A percentile compares a stretch with the other conserved stretches of the same genome.
Evolutionary conservation across 2,329 filamentous ascomycete species (phyloP).

Genomic region (Venturia effusa): DNA sequence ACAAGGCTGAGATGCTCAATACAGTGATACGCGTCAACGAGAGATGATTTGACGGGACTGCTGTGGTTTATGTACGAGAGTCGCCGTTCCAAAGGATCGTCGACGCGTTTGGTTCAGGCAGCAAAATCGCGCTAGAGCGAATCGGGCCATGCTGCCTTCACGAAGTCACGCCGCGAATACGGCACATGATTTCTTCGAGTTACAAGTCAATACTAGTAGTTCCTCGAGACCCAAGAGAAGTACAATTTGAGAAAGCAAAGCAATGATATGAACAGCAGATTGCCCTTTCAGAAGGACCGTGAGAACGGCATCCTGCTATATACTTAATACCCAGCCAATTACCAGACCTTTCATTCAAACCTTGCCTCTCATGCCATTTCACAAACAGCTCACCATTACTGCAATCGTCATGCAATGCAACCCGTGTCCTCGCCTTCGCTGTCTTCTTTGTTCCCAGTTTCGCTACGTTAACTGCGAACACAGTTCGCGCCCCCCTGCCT

Average conservation of each 20-base stretch:
- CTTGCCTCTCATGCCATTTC: neutral
- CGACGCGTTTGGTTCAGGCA: neutral
- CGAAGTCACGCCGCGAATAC: neutral
- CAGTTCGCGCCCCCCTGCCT: neutral
- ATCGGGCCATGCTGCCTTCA: neutral
- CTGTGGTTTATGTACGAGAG: neutral
- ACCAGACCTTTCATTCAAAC: too few species aligned
- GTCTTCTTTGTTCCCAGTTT: neutral
- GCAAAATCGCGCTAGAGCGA: neutral
- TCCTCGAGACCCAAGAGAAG: too few species aligned
- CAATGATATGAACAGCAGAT: too few species aligned
- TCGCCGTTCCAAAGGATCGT: neutral
- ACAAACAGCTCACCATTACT: neutral
- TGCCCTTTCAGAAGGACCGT: too few species aligned
- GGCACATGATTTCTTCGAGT: neutral
- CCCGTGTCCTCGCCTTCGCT: neutral
- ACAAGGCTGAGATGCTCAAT: neutral
- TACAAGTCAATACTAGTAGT: neutral
- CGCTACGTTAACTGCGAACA: neutral
- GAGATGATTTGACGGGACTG: neutral
- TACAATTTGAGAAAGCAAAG: too few species aligned
- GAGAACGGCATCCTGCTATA: too few species aligned
- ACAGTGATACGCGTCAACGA: neutral
- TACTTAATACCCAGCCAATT: too few species aligned
- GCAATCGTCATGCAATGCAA: neutral